A percentile compares a stretch with the other conserved stretches of the same genome.
phyloP scores from a whole-genome alignment of 148 eudicot species.

The Spergularia marina region DNA sequence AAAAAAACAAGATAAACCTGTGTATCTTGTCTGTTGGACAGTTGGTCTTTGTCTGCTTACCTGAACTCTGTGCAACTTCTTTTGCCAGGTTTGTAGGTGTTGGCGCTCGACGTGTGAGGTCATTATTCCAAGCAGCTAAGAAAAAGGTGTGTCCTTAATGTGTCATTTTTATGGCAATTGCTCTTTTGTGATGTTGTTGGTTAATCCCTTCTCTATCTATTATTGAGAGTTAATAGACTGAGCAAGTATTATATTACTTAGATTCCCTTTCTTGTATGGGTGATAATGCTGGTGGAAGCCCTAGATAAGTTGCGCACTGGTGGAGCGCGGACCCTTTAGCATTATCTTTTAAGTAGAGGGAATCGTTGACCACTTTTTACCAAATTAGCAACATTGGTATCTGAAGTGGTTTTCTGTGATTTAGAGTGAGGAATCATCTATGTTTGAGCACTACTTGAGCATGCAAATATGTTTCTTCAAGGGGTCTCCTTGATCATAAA shows the following conservation, averaged over 20 bases:
- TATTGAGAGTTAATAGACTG: not conserved
- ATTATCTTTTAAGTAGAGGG: no score
- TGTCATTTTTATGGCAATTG: not conserved
- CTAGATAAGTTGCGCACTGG: no score
- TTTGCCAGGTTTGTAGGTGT: slow-evolving; percentile 92
- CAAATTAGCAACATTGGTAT: no score
- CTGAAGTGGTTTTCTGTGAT: no score
- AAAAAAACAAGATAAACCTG: not conserved
- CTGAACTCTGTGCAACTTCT: not conserved
- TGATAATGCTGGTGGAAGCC: not conserved
- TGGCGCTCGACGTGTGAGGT: slow-evolving; percentile 98
- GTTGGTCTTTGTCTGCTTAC: not conserved
- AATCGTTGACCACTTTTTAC: no score
- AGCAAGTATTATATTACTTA: not conserved
- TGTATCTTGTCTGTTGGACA: not conserved
- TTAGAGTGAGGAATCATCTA: no score
- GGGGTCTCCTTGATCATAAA: not conserved
- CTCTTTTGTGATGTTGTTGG: not conserved
- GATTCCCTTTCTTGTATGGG: not conserved
- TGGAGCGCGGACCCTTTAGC: no score
- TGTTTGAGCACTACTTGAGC: not conserved
- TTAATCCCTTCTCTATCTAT: not conserved
- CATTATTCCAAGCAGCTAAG: slow-evolving; percentile 96
- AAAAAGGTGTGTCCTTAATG: slow-evolving; percentile 60
- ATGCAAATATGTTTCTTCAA: not conserved